Conservation (phyloP, 2,329 filamentous ascomycete genomes). For the Pseudohalonectria lignicola region DNA sequence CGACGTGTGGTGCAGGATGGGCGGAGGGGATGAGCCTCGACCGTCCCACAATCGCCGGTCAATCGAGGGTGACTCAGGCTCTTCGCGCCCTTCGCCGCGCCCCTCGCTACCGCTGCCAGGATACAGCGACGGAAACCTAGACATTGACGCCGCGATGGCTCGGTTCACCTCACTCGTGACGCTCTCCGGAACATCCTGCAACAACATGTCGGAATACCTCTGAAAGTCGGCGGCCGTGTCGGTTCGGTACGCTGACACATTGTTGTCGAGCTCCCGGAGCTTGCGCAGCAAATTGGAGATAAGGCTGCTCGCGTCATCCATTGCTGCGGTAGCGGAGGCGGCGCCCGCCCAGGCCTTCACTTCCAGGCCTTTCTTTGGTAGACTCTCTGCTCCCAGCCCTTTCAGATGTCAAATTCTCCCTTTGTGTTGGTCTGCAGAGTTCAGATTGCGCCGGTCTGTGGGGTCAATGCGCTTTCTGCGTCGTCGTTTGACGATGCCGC, state of each 20-base stretch:
- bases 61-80: slow-evolving; percentile 6
- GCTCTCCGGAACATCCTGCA: slow-evolving; percentile 34
- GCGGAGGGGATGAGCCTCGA: slow-evolving; percentile 23
- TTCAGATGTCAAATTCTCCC: too few relatives aligned
- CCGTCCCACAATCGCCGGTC: slow-evolving; percentile 10
- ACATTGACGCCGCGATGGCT: slow-evolving; percentile 30
- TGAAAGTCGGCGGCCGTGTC: slow-evolving; percentile 47
- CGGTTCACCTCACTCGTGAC: slow-evolving; percentile 34
- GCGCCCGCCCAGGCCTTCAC: slow-evolving; percentile 4
- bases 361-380: too few relatives aligned
- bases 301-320: slow-evolving; percentile 37
- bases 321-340: slow-evolving; percentile 15
- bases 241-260: slow-evolving; percentile 44
- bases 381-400: too few relatives aligned
- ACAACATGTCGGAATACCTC: slow-evolving; percentile 37
- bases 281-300: slow-evolving; percentile 40
- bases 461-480: too few relatives aligned
- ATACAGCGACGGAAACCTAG: slow-evolving; percentile 30
- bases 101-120: slow-evolving; percentile 18
- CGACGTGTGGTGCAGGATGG: slow-evolving; percentile 26
- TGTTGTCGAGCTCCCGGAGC: slow-evolving; percentile 44
- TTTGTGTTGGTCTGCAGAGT: too few relatives aligned
- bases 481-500: too few relatives aligned
- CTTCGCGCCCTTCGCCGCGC: slow-evolving; percentile 1
- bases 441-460: too few relatives aligned